A percentile compares a stretch with the other conserved stretches of the same genome.
These are phyloP conservation scores for Podospora didyma DNA, from an alignment of 495 filamentous ascomycete genomes.

Conservation along the genomic window DNA sequence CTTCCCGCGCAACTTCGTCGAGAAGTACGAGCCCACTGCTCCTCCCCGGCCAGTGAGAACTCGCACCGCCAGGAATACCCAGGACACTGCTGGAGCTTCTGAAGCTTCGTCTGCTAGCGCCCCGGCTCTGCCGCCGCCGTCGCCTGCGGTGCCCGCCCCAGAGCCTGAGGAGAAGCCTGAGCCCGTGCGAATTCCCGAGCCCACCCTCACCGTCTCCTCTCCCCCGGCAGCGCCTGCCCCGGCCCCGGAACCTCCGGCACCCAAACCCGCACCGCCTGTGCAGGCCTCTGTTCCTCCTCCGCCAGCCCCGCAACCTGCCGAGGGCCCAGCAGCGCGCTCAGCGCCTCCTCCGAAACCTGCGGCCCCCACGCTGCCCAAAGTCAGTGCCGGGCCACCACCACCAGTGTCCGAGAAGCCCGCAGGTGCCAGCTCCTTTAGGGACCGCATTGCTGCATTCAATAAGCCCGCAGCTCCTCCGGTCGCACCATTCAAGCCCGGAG, in stretches of 20 bases:
- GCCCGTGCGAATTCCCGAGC: conserved; percentile 17
- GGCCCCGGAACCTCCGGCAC: conserved; percentile 29
- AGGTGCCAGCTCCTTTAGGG: conserved; percentile 70
- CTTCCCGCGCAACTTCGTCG: conserved; percentile 96
- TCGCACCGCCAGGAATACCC: conserved; percentile 69
- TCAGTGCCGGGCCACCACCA: conserved; percentile 50
- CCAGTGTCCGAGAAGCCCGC: conserved; percentile 73
- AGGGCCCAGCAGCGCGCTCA: conserved; percentile 15
- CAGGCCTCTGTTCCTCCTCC: conserved; percentile 39
- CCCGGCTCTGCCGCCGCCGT: conserved; percentile 52
- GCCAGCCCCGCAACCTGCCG: conserved; percentile 26
- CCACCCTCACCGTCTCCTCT: conserved; percentile 22
- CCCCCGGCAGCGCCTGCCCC: conserved; percentile 23
- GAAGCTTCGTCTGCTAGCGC: conserved; percentile 63
- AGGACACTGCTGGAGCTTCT: conserved; percentile 46
- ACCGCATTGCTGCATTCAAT: conserved; percentile 97
- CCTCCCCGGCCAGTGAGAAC: conserved; percentile 77
- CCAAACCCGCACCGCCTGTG: conserved; percentile 35
- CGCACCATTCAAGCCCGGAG: conserved; percentile 79
- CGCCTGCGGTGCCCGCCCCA: conserved; percentile 27
- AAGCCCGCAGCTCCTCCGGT: conserved; percentile 80
- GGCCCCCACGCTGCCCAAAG: conserved; percentile 36
- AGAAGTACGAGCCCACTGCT: conserved; percentile 85
- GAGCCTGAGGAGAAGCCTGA: conserved; percentile 29
- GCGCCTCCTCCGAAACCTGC: conserved; percentile 42